phyloP scores from a whole-genome alignment of 2,329 filamentous ascomycete genomes.

The Chrysoporthe deuterocubensis region DNA sequence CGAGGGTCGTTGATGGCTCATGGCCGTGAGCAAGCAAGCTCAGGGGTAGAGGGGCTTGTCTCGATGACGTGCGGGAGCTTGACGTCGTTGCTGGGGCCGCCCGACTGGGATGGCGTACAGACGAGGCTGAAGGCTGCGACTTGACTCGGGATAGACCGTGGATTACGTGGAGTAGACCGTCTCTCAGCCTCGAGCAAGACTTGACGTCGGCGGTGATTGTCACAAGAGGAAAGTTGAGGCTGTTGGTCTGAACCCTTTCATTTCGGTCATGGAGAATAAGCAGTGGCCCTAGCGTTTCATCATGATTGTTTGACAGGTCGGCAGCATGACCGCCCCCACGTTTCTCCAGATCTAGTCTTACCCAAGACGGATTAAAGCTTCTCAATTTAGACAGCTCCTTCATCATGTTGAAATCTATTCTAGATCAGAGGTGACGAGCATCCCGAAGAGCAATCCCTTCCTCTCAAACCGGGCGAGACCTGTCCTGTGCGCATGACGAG shows the following conservation, averaged over 20 bases:
- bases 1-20: constrained; percentile 15
- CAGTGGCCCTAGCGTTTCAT: constrained; percentile 27
- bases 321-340: constrained; percentile 22
- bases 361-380: constrained; percentile 3
- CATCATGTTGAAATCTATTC: not conserved
- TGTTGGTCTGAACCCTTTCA: constrained; percentile 18
- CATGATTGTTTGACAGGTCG: constrained; percentile 27
- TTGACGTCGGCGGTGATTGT: constrained; percentile 27
- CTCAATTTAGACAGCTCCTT: not conserved
- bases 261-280: constrained; percentile 19
- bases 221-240: constrained; percentile 22
- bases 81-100: not conserved
- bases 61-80: constrained; percentile 15
- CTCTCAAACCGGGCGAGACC: not conserved
- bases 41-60: constrained; percentile 17
- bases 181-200: constrained; percentile 21
- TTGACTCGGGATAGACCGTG: not conserved
- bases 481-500: not conserved
- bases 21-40: constrained; percentile 17
- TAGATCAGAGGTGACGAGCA: not conserved
- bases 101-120: not conserved
- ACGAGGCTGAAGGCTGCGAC: not conserved
- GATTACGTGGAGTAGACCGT: not conserved
- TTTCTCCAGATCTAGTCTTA: constrained; percentile 1
- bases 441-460: too few relatives aligned